These are phyloP conservation scores for Stipa capillata DNA, from an alignment of 176 grass and related monocot species.

Conservation along the genomic window DNA sequence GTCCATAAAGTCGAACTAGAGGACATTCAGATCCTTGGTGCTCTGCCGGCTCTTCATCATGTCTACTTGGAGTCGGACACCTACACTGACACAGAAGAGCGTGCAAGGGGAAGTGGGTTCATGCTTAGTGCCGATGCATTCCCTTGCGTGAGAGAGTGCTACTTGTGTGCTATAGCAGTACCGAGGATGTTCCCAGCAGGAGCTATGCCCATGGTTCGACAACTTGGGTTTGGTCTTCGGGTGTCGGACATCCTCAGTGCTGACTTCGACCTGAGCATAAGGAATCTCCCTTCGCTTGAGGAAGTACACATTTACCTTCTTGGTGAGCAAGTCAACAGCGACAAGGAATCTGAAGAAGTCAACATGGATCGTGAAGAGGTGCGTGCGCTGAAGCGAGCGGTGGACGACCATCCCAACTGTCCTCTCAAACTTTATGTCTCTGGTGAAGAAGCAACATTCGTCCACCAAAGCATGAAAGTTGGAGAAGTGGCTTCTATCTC, in stretches of 20 bases:
- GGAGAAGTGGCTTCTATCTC: too few species aligned
- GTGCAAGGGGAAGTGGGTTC: not conserved
- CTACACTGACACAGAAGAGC: not conserved
- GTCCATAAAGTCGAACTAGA: not conserved
- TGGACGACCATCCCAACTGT: not conserved
- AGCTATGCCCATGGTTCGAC: not conserved
- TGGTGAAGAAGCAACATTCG: too few species aligned
- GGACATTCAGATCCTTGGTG: not conserved
- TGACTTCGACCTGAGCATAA: not conserved
- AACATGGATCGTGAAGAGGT: not conserved
- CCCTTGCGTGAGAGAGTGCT: not conserved
- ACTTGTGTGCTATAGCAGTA: not conserved
- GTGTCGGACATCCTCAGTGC: not conserved
- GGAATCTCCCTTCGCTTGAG: not conserved
- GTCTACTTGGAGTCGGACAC: rapidly evolving
- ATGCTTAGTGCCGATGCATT: not conserved
- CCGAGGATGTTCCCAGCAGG: not conserved
- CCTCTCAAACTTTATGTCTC: not conserved
- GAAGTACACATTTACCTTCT: not conserved
- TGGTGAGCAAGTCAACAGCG: too few species aligned
- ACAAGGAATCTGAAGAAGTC: too few species aligned
- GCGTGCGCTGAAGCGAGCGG: not conserved
- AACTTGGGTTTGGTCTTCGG: not conserved
- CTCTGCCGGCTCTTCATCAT: not conserved
- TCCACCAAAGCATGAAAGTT: too few species aligned